Evolutionary conservation across 306 rosid species (phyloP).

Genomic region (Pyrus communis): DNA sequence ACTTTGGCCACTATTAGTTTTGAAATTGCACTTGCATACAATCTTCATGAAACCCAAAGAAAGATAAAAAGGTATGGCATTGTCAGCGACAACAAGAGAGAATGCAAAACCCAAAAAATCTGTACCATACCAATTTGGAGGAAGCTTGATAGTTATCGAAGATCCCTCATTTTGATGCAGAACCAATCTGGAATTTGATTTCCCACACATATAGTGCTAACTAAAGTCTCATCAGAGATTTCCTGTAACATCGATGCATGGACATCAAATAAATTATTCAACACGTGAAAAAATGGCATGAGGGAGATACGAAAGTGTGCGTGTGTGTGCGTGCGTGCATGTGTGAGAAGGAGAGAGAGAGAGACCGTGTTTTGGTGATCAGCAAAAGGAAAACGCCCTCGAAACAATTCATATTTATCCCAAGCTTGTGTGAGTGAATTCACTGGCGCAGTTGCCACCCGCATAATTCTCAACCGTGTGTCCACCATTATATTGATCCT

Average conservation of each 20-base stretch:
- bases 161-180: background rate
- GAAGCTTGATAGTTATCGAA: background rate
- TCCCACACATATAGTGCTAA: background rate
- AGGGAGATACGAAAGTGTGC: background rate
- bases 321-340: too few species aligned
- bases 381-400: background rate
- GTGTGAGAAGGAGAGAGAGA: background rate
- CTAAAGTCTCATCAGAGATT: too few species aligned
- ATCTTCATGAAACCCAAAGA: too few species aligned
- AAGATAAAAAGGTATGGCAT: too few species aligned
- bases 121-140: background rate
- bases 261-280: background rate
- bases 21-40: background rate
- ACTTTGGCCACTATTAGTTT: background rate
- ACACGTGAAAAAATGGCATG: background rate
- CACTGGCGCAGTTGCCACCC: background rate
- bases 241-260: background rate
- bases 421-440: too few species aligned
- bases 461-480: background rate
- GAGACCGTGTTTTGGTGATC: background rate
- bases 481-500: background rate
- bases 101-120: background rate
- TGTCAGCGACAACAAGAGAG: background rate
- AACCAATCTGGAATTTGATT: background rate
- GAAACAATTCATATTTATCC: background rate